A percentile compares a stretch with the other conserved stretches of the same genome.
phyloP scores from a whole-genome alignment of 116 monocot species.

The Posidonia oceanica region DNA sequence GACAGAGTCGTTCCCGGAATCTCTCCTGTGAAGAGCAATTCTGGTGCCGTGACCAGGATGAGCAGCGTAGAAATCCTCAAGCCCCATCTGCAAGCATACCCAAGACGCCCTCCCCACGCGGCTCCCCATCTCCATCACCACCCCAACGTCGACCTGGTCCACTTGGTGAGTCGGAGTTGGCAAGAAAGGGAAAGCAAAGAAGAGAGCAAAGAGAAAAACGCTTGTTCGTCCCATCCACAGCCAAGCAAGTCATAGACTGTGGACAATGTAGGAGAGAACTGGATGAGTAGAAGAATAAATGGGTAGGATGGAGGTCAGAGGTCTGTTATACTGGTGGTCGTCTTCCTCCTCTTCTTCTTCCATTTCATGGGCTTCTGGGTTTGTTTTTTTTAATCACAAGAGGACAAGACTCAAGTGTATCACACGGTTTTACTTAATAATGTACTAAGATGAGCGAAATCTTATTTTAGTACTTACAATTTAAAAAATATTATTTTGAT shows the following conservation, averaged over 20 bases:
- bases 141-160: conserved; percentile 16
- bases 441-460: no score
- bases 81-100: conserved; percentile 32
- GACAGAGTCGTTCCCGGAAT: conserved; percentile 21
- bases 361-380: no score
- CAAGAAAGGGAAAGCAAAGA: background rate
- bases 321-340: no score
- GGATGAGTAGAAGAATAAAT: no score
- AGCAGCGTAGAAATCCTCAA: conserved; percentile 46
- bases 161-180: background rate
- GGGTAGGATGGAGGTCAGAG: no score
- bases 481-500: no score
- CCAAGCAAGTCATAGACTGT: background rate
- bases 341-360: no score
- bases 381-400: no score
- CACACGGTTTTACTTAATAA: no score
- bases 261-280: no score
- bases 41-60: conserved; percentile 27
- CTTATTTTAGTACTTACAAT: no score
- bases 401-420: no score
- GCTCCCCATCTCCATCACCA: conserved; percentile 28
- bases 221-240: conserved; percentile 1
- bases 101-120: conserved; percentile 19
- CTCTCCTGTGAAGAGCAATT: conserved; percentile 12
- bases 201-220: background rate